Base-by-base conservation (phyloP, 192 early-diverging fungal species). In the Entomortierella parvispora region DNA sequence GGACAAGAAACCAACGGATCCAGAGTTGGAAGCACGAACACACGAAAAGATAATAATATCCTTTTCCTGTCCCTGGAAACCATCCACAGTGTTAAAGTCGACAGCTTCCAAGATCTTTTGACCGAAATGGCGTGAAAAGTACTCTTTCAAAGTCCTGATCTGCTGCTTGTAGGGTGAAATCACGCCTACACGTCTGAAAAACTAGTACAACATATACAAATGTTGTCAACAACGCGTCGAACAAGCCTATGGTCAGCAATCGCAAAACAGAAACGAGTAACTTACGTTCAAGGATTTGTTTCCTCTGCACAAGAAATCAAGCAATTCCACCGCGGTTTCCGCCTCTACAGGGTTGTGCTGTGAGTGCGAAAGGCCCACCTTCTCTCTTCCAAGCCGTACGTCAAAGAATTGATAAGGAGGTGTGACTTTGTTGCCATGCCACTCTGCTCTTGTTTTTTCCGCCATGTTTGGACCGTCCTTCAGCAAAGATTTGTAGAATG, bases 51-150 rank as follows among this genome's bases (percentile, higher is more conserved):
- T 94, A 33, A 99, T 94, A 40, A 98, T 93, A 22, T 97, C 97
- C 74, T 98, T 98, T 72, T 98, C 96, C 79, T 97, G 93, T 7
- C 96, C 97, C 82, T 99, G 96, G 69, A 99, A 99, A 12, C 95
- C 96, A 77, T 98, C 96, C 18, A 97, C 94, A 1, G 96, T 98
- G 74, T 97, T 96, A 67, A 98, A 91, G 68, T 97, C 95, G 3
- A 99, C 88, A 3, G 83, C 82, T 29, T 93, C 83, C 1, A 92
- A 82, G 25, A 93, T 85, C 4, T 65, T 60, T 2, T 59, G 34
- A 0, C 93, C 94, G 81, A 93, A 92, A n/a, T 63, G 50, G n/a
- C 76, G 46, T 11, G 79, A 68, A 58, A 99, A 95, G 32, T 62
- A 69, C 26, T 89, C 83, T 57, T 87, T 86, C 18, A 99, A 80